Conservation (phyloP, 306 rosid genomes). For the Corylus heterophylla region DNA sequence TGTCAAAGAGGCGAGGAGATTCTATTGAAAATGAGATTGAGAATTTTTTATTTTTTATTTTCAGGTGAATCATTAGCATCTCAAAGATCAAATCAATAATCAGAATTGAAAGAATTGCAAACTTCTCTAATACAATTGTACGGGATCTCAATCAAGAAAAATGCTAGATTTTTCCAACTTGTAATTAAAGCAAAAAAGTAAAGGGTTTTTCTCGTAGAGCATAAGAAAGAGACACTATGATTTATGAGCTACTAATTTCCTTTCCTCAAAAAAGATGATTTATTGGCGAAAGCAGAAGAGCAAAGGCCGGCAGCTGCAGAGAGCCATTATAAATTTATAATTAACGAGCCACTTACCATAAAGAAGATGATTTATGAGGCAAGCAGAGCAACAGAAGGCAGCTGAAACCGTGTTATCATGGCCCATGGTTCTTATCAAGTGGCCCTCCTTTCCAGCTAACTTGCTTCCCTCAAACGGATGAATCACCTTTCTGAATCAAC, state of each 20-base stretch:
- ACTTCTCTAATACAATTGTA: too few relatives aligned
- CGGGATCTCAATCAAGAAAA: neutral
- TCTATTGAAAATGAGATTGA: too few relatives aligned
- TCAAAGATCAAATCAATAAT: too few relatives aligned
- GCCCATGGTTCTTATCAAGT: too few relatives aligned
- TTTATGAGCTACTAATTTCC: neutral
- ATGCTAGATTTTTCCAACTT: neutral
- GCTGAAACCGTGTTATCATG: neutral
- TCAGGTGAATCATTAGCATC: too few relatives aligned
- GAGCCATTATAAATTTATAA: neutral
- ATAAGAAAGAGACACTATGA: neutral
- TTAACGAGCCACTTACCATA: neutral
- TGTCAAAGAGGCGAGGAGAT: too few relatives aligned
- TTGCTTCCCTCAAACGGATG: slow-evolving; percentile 33
- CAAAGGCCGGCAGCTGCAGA: too few relatives aligned
- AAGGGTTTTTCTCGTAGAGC: neutral
- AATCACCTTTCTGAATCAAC: neutral
- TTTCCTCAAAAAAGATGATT: too few relatives aligned
- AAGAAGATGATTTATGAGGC: neutral
- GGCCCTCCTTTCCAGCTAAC: slow-evolving; percentile 37
- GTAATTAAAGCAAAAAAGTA: neutral
- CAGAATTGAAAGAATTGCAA: too few relatives aligned
- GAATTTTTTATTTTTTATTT: too few relatives aligned
- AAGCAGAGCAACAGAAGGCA: neutral
- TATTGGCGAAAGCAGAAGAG: too few relatives aligned